These are phyloP conservation scores for Eutypella sp. DNA, from an alignment of 2,329 filamentous ascomycete genomes.

Conservation along the genomic window DNA sequence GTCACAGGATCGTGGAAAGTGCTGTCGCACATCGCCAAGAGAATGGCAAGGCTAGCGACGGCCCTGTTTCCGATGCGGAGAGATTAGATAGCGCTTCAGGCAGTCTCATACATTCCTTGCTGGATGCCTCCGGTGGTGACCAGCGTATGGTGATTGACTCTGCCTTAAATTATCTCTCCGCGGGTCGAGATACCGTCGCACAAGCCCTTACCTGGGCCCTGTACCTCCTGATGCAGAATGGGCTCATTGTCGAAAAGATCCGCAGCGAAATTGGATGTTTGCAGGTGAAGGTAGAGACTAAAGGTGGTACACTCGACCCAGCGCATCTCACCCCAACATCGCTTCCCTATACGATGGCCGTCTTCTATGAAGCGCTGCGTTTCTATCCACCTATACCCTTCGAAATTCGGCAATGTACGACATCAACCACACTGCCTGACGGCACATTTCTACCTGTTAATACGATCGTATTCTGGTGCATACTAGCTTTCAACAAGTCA, in stretches of 20 bases:
- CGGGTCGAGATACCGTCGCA: conserved; percentile 59
- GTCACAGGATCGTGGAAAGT: conserved; percentile 51
- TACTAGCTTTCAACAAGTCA: conserved; percentile 61
- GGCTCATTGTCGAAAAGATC: conserved; percentile 33
- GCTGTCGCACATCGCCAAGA: conserved; percentile 39
- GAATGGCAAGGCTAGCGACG: conserved; percentile 11
- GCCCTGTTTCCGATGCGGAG: conserved; percentile 10
- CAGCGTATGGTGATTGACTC: conserved; percentile 57
- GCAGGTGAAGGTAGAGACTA: conserved; percentile 7
- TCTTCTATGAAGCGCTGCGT: conserved; percentile 58
- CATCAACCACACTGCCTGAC: conserved; percentile 51
- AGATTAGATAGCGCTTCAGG: conserved; percentile 42
- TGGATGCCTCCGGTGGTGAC: conserved; percentile 48
- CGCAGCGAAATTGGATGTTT: conserved; percentile 35
- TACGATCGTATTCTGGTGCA: conserved; percentile 57
- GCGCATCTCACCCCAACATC: conserved; percentile 35
- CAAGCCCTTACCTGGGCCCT: conserved; percentile 62
- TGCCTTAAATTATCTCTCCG: conserved; percentile 62
- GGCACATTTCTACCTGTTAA: conserved; percentile 51
- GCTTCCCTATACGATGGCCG: conserved; percentile 54
- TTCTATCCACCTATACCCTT: conserved; percentile 62
- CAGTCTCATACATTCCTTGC: conserved; percentile 55
- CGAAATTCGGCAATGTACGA: conserved; percentile 57
- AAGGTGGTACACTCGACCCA: conserved; percentile 14
- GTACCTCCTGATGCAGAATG: conserved; percentile 54